Evolutionary conservation across 1,284 basidiomycete genomes (phyloP), one percentile per base, ranked within the genome.

Genomic region (Vanrija pseudolonga): DNA sequence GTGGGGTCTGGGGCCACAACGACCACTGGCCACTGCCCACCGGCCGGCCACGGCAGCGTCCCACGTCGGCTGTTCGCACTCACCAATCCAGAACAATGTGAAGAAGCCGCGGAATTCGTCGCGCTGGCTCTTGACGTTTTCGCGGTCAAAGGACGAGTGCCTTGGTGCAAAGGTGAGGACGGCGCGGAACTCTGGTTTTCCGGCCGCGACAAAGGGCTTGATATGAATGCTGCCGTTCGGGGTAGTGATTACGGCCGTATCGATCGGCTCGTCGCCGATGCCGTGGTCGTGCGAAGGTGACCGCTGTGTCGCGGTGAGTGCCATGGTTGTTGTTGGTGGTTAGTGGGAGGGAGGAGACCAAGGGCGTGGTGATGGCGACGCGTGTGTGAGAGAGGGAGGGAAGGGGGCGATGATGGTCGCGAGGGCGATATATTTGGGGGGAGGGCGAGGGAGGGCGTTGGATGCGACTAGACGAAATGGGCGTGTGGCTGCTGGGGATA

Each of bases 101-200:
- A 92, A 96, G 80, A 96, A 96, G 1, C 93, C 93, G 63, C 93
- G 83, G 72, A 97, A 95, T 71, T 92, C 85, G 76, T 97, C 93
- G 9, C 82, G 76, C 39, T 83, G 83, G 17, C 86, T 86, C 14
- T 75, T 74, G 62, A 84, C 83, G 68, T 95, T 93, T 55, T 81
- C 80, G 43, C 84, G 86, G 76, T 97, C 92, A 67, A 97, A 90
- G 50, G 81, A 81, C 3, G 89, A 91, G 53, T 85, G 84, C 51
- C 93, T 82, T 5, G 93, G 90, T 1, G 85, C 82, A 73, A 96
- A 96, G 22, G 85, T 85, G 65, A 94, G 80, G 59, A 90, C 78
- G 0, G 89, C 87, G 53, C 74, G 72, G 40, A 76, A 44, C 50
- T 77, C 69, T 17, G 66, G 64, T 37, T 68, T 69, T 6, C 65